Evolutionary conservation across 1,139 yeast species (phyloP), one percentile per base, ranked within the genome.

Genomic region (Pichia sp.): DNA sequence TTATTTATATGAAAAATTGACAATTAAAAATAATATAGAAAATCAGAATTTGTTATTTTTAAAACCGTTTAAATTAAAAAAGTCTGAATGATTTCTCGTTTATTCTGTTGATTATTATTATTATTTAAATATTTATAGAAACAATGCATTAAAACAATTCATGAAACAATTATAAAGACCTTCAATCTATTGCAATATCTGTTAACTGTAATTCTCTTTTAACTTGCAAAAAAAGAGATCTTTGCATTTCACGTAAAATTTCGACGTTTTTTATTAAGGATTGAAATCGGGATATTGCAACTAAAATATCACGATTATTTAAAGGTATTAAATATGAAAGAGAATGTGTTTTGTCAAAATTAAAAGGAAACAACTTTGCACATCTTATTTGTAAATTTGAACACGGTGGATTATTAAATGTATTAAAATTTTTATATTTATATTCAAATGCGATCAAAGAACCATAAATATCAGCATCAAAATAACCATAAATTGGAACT

Each of bases 391-490:
- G 7, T 26, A 50, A 7, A 7, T 31, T 31, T 27, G 45, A 31
- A 46, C 42, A 45, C 25, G 45, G 43, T 7, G 47, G 36, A 18
- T 18, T 18, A 18, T 18, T 18, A 18, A 18, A 18, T 18, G 18
- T 18, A 29, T 35, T 40, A 7, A 26, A n/a, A 8, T 7, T 11
- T 27, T 36, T 33, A 10, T 48, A 48, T 39, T 51, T 53, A 48
- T 74, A 78, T 26, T 67, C 74, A 35, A 71, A 66, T 54, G 76
- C 70, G 26, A 86, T 86, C 55, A 74, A 72, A 7, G 84, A 60
- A 0, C 95, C 95, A 63, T 81, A 79, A 0, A 87, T 80, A 60
- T 86, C 95, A 6, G 86, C 76, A 63, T 76, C 76, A 46, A 79
- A 71, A 32, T 73, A 52, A 4, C 72, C 78, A 64, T 65, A 74